Percentiles rank a stretch among this genome's conserved stretches.
Evolutionary conservation across 2,329 filamentous ascomycete species (phyloP).

Genomic region (Colletotrichum spinosum): DNA sequence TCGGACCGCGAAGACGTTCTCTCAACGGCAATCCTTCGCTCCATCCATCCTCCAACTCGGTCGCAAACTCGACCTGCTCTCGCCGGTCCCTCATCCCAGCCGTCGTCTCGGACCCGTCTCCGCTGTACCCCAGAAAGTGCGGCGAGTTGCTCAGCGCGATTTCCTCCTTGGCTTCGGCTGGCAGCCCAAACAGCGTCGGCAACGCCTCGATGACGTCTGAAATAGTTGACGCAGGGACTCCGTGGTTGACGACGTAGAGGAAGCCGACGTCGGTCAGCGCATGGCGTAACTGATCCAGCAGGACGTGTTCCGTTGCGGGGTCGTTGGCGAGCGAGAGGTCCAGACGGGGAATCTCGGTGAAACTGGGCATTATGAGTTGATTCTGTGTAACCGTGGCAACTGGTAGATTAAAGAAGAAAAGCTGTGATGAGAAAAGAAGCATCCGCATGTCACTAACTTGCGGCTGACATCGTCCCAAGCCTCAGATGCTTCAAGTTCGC

Average conservation of each 20-base stretch:
- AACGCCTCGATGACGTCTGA: slow-evolving; percentile 52
- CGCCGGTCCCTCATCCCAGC: slow-evolving; percentile 62
- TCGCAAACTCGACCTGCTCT: slow-evolving; percentile 72
- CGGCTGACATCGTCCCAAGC: too few relatives aligned
- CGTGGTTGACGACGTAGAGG: slow-evolving; percentile 64
- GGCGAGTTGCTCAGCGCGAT: slow-evolving; percentile 64
- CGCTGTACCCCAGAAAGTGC: slow-evolving; percentile 71
- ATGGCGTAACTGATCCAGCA: slow-evolving; percentile 57
- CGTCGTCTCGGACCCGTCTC: slow-evolving; percentile 66
- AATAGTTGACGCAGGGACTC: slow-evolving; percentile 51
- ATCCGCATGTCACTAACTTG: too few relatives aligned
- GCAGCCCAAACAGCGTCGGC: slow-evolving; percentile 57
- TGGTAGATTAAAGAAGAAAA: rapidly evolving
- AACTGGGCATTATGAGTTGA: slow-evolving; percentile 37
- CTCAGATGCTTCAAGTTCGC: neutral
- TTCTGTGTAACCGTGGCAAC: neutral
- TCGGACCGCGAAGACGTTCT: slow-evolving; percentile 60
- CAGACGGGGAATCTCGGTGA: slow-evolving; percentile 59
- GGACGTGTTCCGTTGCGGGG: slow-evolving; percentile 45
- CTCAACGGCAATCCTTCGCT: slow-evolving; percentile 48
- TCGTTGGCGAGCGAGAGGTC: slow-evolving; percentile 58
- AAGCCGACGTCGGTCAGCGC: slow-evolving; percentile 65
- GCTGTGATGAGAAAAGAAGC: too few relatives aligned
- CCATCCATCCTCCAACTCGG: slow-evolving; percentile 58
- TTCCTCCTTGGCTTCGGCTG: slow-evolving; percentile 49